Base-by-base conservation (phyloP, 305 asterid genomes). In the Euphrasia arctica region DNA sequence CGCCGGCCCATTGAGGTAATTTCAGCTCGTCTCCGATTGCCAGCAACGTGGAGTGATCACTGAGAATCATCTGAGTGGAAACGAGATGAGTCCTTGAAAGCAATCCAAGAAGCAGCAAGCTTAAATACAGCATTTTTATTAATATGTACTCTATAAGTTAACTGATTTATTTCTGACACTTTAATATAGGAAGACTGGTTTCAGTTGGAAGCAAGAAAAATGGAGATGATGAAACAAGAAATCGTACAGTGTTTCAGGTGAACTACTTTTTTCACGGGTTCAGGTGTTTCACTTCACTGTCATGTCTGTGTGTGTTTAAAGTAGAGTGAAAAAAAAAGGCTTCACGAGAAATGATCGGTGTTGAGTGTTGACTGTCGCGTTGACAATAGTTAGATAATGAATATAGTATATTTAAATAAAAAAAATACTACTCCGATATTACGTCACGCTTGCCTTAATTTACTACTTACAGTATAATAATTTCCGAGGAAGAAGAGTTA, bases 1-100 rank as follows among this genome's bases (percentile, higher is more conserved):
- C 90, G 10, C 47, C 67, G 49, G 74, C 71, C 99, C 99, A 93
- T 22, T 66, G 78, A 13, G 89, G 72, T 51, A 93, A 22, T 54
- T 68, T 70, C 12, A 90, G 69, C 72, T 86, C 97, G 57, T 74
- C 65, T 9, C 82, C 86, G 65, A 93, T 78, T 64, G 85, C 90
- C 65, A 83, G 7, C 62, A 90, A 50, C 49, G 77, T 73, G 18
- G 74, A 63, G 25, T 73, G 81, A 61, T 88, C 96, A 68, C 64
- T 69, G 71, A 77, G 65, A 54, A 54, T 58, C 68, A 18, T 18
- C 22, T 80, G 82, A 57, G 83, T 41, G 48, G 22, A 18, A 18
- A 18, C 22, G 22, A 18, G 22, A 18, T 72, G 88, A 59, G 84
- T 78, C 36, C 70, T 80, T 65, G 88, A 76, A 43, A 85, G 74